Percentiles rank a stretch among this genome's conserved stretches.
Conservation (phyloP, 2,329 filamentous ascomycete species). For the Eurotiales sp. region DNA sequence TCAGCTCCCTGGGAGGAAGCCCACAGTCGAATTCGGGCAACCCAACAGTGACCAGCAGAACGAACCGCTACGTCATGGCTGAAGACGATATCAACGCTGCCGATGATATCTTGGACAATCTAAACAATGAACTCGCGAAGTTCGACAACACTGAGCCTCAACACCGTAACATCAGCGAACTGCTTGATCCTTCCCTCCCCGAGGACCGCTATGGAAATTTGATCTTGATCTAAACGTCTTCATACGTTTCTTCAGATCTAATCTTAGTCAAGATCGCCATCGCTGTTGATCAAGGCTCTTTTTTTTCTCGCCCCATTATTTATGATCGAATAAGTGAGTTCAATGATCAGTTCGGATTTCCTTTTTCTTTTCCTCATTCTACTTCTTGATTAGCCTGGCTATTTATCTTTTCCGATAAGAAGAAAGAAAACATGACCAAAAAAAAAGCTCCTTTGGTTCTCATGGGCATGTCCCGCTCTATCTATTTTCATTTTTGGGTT, state of each 20-base stretch:
- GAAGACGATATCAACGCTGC: conserved; percentile 5
- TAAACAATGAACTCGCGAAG: conserved; percentile 1
- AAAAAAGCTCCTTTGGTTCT: not conserved
- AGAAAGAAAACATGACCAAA: not conserved
- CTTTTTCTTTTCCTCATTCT: not conserved
- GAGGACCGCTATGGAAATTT: conserved; percentile 13
- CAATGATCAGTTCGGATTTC: conserved; percentile 6
- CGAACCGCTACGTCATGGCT: not conserved
- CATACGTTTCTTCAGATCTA: not conserved
- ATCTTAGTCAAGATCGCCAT: not conserved
- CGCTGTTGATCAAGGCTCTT: not conserved
- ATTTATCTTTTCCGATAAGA: too few species aligned
- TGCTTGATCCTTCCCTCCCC: conserved; percentile 11
- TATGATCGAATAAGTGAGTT: not conserved
- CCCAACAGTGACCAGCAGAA: conserved; percentile 3
- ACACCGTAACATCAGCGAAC: conserved; percentile 12
- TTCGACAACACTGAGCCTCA: conserved; percentile 1
- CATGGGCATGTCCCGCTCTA: not conserved
- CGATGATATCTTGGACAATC: conserved; percentile 5
- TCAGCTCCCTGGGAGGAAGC: conserved; percentile 13
- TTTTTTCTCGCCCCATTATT: not conserved
- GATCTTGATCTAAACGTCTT: conserved; percentile 5
- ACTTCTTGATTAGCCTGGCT: not conserved
- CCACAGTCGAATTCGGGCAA: conserved; percentile 3
- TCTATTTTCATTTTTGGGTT: not conserved